Base-by-base conservation (phyloP, 805 yeast species). In the Candida boleticola region DNA sequence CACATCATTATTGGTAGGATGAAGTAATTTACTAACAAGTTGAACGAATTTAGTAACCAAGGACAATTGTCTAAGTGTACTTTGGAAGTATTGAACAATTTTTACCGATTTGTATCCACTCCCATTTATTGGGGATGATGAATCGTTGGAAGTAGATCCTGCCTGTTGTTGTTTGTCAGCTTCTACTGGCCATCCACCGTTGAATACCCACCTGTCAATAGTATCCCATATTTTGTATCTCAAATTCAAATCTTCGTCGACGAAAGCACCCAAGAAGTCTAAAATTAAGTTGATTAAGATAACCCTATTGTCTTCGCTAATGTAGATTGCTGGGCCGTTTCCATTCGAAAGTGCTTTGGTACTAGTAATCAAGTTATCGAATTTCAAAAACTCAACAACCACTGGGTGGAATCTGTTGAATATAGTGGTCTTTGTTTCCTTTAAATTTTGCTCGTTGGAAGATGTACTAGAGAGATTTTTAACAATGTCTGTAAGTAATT, bases 191-290 rank as follows among this genome's bases (percentile, higher is more conserved):
- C 35, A 29, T 7, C 36, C 40, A 14, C 59, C 53, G 36, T 67
- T 71, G 49, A 82, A 84, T 5, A 87, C 63, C 85, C 95, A 83
- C 3, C 70, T 59, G 52, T 89, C 96, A 5, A 89, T 46, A 5
- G 74, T 61, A n/a, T 61, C 62, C 96, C 96, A 89, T 13, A 86
- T 69, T 32, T 65, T 67, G 19, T 62, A 55, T 48, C 82, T 74
- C 21, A 74, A 45, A 4, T 47, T 47, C 10, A 54, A 45, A 18
- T 55, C 53, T n/a, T 65, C 63, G 13, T 75, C 73, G 4, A 82
- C 81, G 36, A 89, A 69, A 61, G 54, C 60, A 6, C 55, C 50
- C 33, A 89, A 58, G 0, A 83, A 80, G 33, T 73, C 68, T 27
- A 90, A 64, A 34, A 69, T 46, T 37, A 69, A 51, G 41, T 69